phyloP scores from a whole-genome alignment of 805 yeast species.

The Barnettozyma siamensis region DNA sequence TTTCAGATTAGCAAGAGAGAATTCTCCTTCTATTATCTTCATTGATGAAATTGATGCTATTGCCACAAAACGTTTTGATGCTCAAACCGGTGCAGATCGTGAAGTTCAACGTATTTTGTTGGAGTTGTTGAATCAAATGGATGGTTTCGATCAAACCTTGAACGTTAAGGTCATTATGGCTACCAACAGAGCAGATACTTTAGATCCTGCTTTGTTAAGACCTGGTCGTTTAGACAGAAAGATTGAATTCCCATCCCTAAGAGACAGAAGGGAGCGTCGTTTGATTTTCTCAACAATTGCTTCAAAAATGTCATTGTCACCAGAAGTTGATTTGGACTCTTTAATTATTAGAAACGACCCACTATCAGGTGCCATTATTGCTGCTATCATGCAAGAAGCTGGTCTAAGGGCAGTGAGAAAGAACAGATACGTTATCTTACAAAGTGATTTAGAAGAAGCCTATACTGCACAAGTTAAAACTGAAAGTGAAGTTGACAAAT shows the following conservation, averaged over 20 bases:
- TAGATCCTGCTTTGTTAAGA: slow-evolving; percentile 96
- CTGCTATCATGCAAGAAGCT: slow-evolving; percentile 99
- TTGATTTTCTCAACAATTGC: slow-evolving; percentile 94
- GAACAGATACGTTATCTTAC: slow-evolving; percentile 93
- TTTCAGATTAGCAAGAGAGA: slow-evolving; percentile 93
- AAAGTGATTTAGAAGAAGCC: slow-evolving; percentile 96
- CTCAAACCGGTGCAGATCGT: slow-evolving; percentile 99
- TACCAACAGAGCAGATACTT: slow-evolving; percentile 97
- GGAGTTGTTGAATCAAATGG: slow-evolving; percentile 97
- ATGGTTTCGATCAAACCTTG: slow-evolving; percentile 94
- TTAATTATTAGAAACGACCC: slow-evolving; percentile 95
- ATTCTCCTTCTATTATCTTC: slow-evolving; percentile 93
- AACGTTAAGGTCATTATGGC: slow-evolving; percentile 99
- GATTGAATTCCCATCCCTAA: slow-evolving; percentile 92
- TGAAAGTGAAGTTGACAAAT: slow-evolving; percentile 92
- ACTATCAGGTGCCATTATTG: slow-evolving; percentile 93
- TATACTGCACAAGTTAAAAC: slow-evolving; percentile 95
- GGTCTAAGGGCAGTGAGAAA: slow-evolving; percentile 98
- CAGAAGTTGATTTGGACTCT: slow-evolving; percentile 94
- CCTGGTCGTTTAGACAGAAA: slow-evolving; percentile 98
- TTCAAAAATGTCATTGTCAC: slow-evolving; percentile 95
- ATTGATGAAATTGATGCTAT: slow-evolving; percentile 99
- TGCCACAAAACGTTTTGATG: slow-evolving; percentile 98
- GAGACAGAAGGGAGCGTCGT: slow-evolving; percentile 97
- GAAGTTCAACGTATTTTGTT: slow-evolving; percentile 97